Percentiles rank a stretch among this genome's conserved stretches.
phyloP scores from a whole-genome alignment of 192 early-diverging fungal genomes.

The Entomortierella parvispora region DNA sequence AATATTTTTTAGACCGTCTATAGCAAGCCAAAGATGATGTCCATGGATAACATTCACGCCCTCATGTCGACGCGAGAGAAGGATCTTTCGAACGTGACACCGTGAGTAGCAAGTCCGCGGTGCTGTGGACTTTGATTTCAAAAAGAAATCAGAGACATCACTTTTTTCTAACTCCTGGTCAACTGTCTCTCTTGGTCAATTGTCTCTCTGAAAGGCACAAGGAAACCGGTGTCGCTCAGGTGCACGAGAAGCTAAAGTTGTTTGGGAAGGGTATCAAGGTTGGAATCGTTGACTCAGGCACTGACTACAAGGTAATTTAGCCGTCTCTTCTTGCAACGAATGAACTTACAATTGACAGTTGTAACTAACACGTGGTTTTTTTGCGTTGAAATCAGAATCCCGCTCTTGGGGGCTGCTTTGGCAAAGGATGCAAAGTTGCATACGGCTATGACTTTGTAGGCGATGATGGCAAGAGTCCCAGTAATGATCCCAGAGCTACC shows the following conservation, averaged over 20 bases:
- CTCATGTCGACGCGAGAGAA: no score
- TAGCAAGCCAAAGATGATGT: background rate
- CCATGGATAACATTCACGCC: no score
- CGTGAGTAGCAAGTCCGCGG: no score
- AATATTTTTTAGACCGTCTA: background rate
- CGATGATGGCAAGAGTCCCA: slow-evolving; percentile 13
- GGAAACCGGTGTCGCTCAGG: slow-evolving; percentile 39
- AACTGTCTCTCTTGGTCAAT: no score
- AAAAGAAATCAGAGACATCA: background rate
- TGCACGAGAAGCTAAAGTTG: slow-evolving; percentile 24
- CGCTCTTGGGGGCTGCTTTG: slow-evolving; percentile 70
- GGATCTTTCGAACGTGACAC: no score
- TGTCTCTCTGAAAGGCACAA: slow-evolving; percentile 8
- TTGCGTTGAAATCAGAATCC: slow-evolving; percentile 47
- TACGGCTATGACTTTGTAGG: slow-evolving; percentile 68
- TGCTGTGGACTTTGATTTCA: no score
- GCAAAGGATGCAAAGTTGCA: slow-evolving; percentile 61
- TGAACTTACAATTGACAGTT: no score
- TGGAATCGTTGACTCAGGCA: slow-evolving; percentile 1
- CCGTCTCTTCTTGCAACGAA: background rate
- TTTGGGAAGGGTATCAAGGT: slow-evolving; percentile 23
- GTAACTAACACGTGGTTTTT: background rate
- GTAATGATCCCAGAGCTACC: slow-evolving; percentile 56
- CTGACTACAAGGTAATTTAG: slow-evolving; percentile 5
- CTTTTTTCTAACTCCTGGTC: no score